Base-by-base conservation (phyloP, 345 rosid species). In the Lepidium sativum region DNA sequence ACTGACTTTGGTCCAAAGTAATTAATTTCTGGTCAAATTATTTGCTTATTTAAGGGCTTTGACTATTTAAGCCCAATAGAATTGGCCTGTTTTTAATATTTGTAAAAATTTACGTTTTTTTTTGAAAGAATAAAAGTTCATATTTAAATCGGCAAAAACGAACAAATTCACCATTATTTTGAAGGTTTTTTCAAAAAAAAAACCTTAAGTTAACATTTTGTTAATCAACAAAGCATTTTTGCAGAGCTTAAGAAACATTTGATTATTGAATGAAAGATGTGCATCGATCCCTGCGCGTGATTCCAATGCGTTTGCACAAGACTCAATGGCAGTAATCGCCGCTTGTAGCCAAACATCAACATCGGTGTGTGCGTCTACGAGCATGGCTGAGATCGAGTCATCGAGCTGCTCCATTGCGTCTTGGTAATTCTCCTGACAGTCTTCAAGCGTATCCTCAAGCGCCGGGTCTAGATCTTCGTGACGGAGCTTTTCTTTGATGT, bases 401-500 rank as follows among this genome's bases (percentile, higher is more conserved):
- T 86, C 89, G 2, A 89, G 84, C 68, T 86, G 91, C 60, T 78
- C 66, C 2, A 66, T 70, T 0, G 85, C 89, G 35, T 86, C 89
- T 6, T 54, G 29, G 68, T 82, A 86, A 4, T 65, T 49, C 4
- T 89, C 84, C 11, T 54, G 56, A 67, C 95, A 92, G 18, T 92
- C 91, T 1, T 62, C 51, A 6, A 89, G 72, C 16, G 71, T 68
- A 42, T 75, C 87, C 51, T 89, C 77, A 0, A 61, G 48, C 0
- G 66, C 45, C 0, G 89, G 94, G 4, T 69, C 88, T 16, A 82
- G 67, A 27, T 33, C 47, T 0, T 43, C 37, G 34, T 27, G 49
- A 0, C 48, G 25, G 6, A 77, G 74, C 61, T 54, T 13, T 8
- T 54, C 25, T 44, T 75, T 69, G 69, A 84, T 73, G 52, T 67